phyloP scores from a whole-genome alignment of 2,329 filamentous ascomycete genomes.

The Aspergillus ochraceus region DNA sequence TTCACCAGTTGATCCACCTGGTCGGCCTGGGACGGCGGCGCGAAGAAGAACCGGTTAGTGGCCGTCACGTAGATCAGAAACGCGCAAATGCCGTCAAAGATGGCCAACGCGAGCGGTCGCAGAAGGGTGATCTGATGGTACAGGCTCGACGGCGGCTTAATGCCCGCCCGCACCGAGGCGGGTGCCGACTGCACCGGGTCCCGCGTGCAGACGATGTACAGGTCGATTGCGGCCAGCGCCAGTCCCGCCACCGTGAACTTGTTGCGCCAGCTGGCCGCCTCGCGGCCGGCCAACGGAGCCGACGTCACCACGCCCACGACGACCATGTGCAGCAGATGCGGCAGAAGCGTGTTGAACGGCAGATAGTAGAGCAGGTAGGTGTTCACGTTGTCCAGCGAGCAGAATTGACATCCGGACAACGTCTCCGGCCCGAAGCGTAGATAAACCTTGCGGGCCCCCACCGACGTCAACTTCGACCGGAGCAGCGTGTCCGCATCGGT shows the following conservation, averaged over 20 bases:
- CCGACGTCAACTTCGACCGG: conserved; percentile 65
- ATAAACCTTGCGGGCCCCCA: conserved; percentile 76
- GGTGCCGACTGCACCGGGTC: conserved; percentile 56
- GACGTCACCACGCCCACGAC: conserved; percentile 74
- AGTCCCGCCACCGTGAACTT: conserved; percentile 65
- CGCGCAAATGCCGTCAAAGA: conserved; percentile 64
- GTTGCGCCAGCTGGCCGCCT: conserved; percentile 68
- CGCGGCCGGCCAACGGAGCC: conserved; percentile 60
- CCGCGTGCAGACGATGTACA: conserved; percentile 66
- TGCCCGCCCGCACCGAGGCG: conserved; percentile 60
- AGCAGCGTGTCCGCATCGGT: conserved; percentile 63
- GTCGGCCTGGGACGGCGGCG: conserved; percentile 61
- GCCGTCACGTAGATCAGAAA: conserved; percentile 70
- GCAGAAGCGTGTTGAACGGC: conserved; percentile 64
- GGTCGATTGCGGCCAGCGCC: conserved; percentile 61
- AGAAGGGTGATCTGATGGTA: conserved; percentile 53
- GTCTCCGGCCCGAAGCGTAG: conserved; percentile 76
- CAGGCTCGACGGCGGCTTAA: conserved; percentile 56
- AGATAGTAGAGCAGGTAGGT: conserved; percentile 80
- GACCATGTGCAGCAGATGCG: conserved; percentile 78
- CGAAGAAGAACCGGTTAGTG: conserved; percentile 75
- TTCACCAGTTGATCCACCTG: conserved; percentile 59
- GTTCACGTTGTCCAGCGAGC: conserved; percentile 65
- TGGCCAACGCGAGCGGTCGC: conserved; percentile 64
- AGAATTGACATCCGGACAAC: conserved; percentile 78